Percentiles rank a stretch among this genome's conserved stretches.
Conservation (phyloP, 2,329 filamentous ascomycete species). For the Capronia coronata region DNA sequence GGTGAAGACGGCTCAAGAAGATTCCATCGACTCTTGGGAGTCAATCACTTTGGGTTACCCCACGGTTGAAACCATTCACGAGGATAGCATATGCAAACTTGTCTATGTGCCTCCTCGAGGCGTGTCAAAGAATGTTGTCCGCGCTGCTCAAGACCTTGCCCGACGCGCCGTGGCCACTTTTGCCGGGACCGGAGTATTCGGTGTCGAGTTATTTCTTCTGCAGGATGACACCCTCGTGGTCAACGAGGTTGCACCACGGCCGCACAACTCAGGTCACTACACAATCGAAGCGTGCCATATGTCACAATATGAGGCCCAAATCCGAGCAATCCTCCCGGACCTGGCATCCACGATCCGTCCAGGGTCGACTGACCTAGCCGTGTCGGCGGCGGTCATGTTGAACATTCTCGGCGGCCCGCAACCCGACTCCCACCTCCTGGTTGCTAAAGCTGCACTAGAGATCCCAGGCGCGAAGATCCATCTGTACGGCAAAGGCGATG, state of each 20-base stretch:
- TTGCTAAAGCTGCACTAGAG: conserved; percentile 52
- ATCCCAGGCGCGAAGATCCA: conserved; percentile 62
- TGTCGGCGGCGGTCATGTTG: conserved; percentile 47
- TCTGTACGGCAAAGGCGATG: conserved; percentile 80
- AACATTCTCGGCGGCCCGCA: conserved; percentile 54
- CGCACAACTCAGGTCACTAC: conserved; percentile 90
- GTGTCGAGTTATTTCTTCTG: conserved; percentile 90
- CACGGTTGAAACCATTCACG: conserved; percentile 87
- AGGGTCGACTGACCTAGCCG: conserved; percentile 41
- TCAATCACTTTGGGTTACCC: conserved; percentile 62
- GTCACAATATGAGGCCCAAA: conserved; percentile 87
- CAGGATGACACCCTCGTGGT: conserved; percentile 65
- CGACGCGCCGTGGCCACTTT: conserved; percentile 72
- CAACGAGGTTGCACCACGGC: conserved; percentile 78
- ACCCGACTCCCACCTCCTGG: conserved; percentile 54
- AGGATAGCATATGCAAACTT: conserved; percentile 90
- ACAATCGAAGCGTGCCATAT: conserved; percentile 86
- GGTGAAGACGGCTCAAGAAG: conserved; percentile 69
- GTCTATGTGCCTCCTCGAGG: conserved; percentile 78
- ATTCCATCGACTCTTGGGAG: conserved; percentile 43
- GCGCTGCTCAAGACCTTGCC: conserved; percentile 68
- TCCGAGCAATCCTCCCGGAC: conserved; percentile 64
- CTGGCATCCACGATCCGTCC: conserved; percentile 54
- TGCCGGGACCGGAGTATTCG: conserved; percentile 86
- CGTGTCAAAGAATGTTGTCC: conserved; percentile 54